Evolutionary conservation across 768 basidiomycete species (phyloP).

Genomic region (Mycena crocata): DNA sequence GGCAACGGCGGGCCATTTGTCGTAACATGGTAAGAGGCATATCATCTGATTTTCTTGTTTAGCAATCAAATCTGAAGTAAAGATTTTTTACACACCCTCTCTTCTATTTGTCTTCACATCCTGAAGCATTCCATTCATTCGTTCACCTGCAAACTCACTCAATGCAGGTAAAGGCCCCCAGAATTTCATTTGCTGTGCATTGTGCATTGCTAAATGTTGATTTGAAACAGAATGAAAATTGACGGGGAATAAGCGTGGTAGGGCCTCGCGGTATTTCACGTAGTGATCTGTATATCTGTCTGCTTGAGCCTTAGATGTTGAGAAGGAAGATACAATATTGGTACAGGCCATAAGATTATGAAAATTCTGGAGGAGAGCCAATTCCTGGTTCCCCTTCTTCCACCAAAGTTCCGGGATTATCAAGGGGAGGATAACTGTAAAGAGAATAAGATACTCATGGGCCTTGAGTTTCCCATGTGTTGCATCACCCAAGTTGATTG

Average conservation of each 20-base stretch:
- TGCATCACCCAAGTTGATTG: constrained; percentile 45
- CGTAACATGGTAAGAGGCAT: constrained; percentile 28
- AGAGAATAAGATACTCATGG: constrained; percentile 42
- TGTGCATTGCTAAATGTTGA: constrained; percentile 50
- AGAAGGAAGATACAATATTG: constrained; percentile 42
- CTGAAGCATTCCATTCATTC: constrained; percentile 43
- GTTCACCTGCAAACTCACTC: constrained; percentile 47
- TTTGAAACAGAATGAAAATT: constrained; percentile 40
- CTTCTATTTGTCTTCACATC: constrained; percentile 40
- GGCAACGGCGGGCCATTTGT: constrained; percentile 12
- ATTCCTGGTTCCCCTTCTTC: constrained; percentile 1
- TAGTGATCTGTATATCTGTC: constrained; percentile 38
- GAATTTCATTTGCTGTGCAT: constrained; percentile 39
- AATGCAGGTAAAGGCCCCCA: constrained; percentile 45
- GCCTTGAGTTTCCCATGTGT: constrained; percentile 50
- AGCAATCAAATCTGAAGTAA: background rate
- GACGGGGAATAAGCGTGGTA: constrained; percentile 36
- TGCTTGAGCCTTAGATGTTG: constrained; percentile 35
- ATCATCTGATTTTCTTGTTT: constrained; percentile 10
- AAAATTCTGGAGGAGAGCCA: constrained; percentile 37
- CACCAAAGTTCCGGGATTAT: constrained; percentile 45
- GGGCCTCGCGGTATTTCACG: constrained; percentile 35
- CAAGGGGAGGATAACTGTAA: constrained; percentile 43
- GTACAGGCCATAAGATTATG: constrained; percentile 39
- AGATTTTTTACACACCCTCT: constrained; percentile 22